phyloP scores from a whole-genome alignment of 2,329 filamentous ascomycete genomes.

The Sclerotinia glacialis region DNA sequence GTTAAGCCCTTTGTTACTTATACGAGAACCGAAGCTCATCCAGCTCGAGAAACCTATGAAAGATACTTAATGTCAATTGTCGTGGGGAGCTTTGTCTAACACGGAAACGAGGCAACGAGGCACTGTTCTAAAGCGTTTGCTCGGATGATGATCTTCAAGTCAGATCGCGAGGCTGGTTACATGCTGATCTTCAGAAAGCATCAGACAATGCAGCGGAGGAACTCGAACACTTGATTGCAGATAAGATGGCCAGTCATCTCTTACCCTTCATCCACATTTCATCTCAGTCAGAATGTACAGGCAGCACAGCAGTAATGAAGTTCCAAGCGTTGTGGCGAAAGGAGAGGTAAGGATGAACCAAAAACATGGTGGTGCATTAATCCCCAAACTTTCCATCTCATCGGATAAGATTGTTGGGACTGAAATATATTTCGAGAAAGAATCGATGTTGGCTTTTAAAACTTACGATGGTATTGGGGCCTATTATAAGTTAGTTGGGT shows the following conservation, averaged over 20 bases:
- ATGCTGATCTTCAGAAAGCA: slow-evolving; percentile 23
- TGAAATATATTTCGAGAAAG: background rate
- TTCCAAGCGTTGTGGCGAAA: slow-evolving; percentile 15
- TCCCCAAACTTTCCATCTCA: slow-evolving; percentile 1
- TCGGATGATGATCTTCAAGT: slow-evolving; percentile 23
- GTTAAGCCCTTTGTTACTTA: slow-evolving; percentile 9
- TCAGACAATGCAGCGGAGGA: slow-evolving; percentile 23
- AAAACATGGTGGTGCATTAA: background rate
- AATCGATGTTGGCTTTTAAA: slow-evolving; percentile 21
- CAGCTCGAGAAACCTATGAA: slow-evolving; percentile 17
- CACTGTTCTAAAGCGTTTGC: slow-evolving; percentile 24
- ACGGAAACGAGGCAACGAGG: slow-evolving; percentile 21
- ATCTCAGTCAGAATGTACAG: background rate
- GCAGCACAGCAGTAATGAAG: slow-evolving; percentile 19
- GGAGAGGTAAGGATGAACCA: background rate
- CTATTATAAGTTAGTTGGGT: slow-evolving; percentile 25
- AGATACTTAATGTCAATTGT: background rate
- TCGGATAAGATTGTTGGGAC: background rate
- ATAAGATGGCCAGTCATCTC: slow-evolving; percentile 24
- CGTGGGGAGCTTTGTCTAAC: slow-evolving; percentile 22
- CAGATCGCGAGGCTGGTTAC: slow-evolving; percentile 25
- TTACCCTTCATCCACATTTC: slow-evolving; percentile 25
- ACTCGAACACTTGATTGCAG: slow-evolving; percentile 23
- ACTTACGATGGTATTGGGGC: slow-evolving; percentile 23
- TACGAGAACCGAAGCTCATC: slow-evolving; percentile 21